phyloP scores from a whole-genome alignment of 352 stramenopile species.

The Pelagophyceae sp. region DNA sequence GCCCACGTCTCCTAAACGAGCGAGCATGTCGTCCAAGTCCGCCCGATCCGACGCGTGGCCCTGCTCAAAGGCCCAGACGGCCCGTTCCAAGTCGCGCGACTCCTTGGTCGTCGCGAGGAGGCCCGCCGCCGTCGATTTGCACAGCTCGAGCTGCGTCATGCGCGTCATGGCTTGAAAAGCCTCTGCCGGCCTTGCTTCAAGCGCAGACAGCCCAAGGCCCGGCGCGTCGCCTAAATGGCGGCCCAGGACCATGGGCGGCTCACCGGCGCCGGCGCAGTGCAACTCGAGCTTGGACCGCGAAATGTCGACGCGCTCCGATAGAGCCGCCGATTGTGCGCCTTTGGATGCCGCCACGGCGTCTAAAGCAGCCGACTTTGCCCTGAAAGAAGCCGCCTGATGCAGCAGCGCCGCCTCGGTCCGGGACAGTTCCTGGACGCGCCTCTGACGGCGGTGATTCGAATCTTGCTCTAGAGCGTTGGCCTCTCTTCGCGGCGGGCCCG shows the following conservation, averaged over 20 bases:
- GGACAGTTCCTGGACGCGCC: background rate
- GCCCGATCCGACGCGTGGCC: constrained; percentile 13
- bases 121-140: background rate
- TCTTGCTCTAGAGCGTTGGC: constrained; percentile 15
- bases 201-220: background rate
- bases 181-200: constrained; percentile 15
- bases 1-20: constrained; percentile 7
- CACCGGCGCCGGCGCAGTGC: background rate
- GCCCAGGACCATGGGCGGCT: constrained; percentile 13
- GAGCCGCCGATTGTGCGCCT: background rate
- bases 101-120: background rate
- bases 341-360: background rate
- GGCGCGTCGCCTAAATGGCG: background rate
- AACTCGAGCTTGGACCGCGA: background rate
- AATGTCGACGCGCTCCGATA: background rate
- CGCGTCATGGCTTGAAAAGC: background rate
- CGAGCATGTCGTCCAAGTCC: constrained; percentile 24
- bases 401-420: background rate
- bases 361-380: background rate
- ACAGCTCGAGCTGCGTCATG: constrained; percentile 6
- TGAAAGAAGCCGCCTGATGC: background rate
- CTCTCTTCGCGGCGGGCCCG: constrained; percentile 21
- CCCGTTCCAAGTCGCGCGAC: background rate
- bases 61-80: constrained; percentile 14
- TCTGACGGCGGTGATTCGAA: background rate